These are phyloP conservation scores for Fusarium sp. DNA, from an alignment of 2,329 filamentous ascomycete species.

Conservation along the genomic window DNA sequence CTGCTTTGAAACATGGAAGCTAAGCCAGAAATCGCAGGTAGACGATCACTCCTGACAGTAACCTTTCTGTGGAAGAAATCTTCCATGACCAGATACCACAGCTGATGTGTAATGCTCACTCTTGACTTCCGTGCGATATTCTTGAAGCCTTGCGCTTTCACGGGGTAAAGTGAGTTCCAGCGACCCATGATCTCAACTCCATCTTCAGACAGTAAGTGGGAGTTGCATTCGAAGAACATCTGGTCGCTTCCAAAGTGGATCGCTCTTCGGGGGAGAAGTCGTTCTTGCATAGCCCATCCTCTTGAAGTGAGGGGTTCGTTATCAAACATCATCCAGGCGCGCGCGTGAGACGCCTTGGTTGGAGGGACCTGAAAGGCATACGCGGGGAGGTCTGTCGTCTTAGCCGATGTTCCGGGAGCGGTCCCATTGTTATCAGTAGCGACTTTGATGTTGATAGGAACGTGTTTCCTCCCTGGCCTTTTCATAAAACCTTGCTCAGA, in stretches of 20 bases:
- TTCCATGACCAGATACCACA: background rate
- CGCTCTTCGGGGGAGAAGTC: conserved; percentile 10
- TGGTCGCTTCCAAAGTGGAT: conserved; percentile 20
- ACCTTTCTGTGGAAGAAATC: background rate
- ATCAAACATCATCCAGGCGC: background rate
- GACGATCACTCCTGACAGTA: background rate
- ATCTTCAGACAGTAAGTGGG: conserved; percentile 19
- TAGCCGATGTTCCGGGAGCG: rapidly evolving
- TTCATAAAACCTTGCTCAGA: background rate
- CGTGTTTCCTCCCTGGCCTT: background rate
- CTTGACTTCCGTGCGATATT: background rate
- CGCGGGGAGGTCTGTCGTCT: background rate
- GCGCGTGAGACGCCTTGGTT: rapidly evolving
- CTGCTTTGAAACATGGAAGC: background rate
- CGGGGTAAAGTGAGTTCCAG: conserved; percentile 8
- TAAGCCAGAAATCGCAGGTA: background rate
- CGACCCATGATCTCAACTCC: conserved; percentile 1
- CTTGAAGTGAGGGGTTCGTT: conserved; percentile 9
- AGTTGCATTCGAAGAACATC: conserved; percentile 28
- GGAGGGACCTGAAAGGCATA: background rate
- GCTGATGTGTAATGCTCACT: background rate
- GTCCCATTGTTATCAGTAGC: background rate
- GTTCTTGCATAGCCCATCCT: conserved; percentile 28
- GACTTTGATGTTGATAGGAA: background rate
- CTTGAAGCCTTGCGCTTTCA: background rate